Percentiles rank a stretch among this genome's conserved stretches.
Conservation (phyloP, 2,329 filamentous ascomycete species). For the Gremmenia infestans region DNA sequence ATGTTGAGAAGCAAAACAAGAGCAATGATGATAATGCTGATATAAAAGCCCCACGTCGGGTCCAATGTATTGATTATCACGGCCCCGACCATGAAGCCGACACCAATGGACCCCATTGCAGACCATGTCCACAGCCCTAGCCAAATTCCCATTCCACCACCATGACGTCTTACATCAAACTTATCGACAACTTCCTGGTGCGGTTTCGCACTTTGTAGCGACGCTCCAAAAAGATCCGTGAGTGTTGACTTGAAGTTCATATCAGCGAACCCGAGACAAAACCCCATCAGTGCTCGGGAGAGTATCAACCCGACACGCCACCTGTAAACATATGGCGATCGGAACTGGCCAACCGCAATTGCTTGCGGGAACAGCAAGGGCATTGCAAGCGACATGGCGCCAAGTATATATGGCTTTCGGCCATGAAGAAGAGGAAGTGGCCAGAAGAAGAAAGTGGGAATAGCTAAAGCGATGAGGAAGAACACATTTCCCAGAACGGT, state of each 20-base stretch:
- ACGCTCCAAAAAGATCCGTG: conserved; percentile 71
- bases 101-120: conserved; percentile 64
- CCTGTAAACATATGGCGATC: conserved; percentile 49
- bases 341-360: conserved; percentile 52
- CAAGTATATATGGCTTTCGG: conserved; percentile 70
- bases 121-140: conserved; percentile 74
- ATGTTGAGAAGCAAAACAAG: conserved; percentile 65
- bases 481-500: conserved; percentile 69
- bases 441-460: conserved; percentile 68
- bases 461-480: conserved; percentile 64
- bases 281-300: conserved; percentile 60
- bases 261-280: conserved; percentile 67
- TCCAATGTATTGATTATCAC: conserved; percentile 58
- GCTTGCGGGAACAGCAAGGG: conserved; percentile 74
- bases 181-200: conserved; percentile 66
- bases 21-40: conserved; percentile 63
- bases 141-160: conserved; percentile 77
- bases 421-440: conserved; percentile 71
- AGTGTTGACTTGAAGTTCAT: conserved; percentile 71
- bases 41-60: conserved; percentile 72
- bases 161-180: conserved; percentile 67
- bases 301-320: conserved; percentile 59
- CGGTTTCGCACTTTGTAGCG: conserved; percentile 65
- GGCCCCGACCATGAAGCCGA: conserved; percentile 70
- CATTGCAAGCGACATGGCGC: conserved; percentile 62